Evolutionary conservation across 2,329 filamentous ascomycete genomes (phyloP).

Genomic region (Trichoderma guizhouense): DNA sequence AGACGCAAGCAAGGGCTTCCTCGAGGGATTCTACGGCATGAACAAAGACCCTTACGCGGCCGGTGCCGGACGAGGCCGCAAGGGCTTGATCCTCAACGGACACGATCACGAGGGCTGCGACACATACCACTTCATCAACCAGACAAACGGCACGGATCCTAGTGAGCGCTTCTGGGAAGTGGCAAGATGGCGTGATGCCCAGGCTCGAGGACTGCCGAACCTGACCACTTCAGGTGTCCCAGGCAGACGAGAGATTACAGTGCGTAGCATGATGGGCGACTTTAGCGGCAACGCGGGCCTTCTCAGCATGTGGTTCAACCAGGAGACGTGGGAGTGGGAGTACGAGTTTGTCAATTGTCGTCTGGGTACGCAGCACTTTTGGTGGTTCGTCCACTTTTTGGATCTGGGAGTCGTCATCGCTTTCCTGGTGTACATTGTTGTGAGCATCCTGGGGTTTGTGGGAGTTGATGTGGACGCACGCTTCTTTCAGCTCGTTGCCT

Average conservation of each 20-base stretch:
- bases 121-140: constrained; percentile 76
- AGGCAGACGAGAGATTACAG: constrained; percentile 81
- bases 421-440: constrained; percentile 26
- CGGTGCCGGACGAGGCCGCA: constrained; percentile 62
- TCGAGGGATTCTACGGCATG: constrained; percentile 82
- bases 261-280: constrained; percentile 97
- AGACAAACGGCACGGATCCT: constrained; percentile 43
- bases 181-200: constrained; percentile 45
- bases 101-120: constrained; percentile 97
- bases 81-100: constrained; percentile 80
- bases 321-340: constrained; percentile 68
- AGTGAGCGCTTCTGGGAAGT: constrained; percentile 50
- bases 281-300: constrained; percentile 90
- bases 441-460: constrained; percentile 26
- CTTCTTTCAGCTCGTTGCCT: constrained; percentile 23
- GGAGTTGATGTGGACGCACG: constrained; percentile 37
- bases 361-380: constrained; percentile 82
- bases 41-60: constrained; percentile 58
- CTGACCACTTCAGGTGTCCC: constrained; percentile 41
- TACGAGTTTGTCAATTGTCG: constrained; percentile 77
- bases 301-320: constrained; percentile 85
- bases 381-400: constrained; percentile 85
- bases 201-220: constrained; percentile 36
- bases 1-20: constrained; percentile 68
- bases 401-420: constrained; percentile 50